Evolutionary conservation across 768 basidiomycete genomes (phyloP).

Genomic region (Peribolospora kevripleyi): DNA sequence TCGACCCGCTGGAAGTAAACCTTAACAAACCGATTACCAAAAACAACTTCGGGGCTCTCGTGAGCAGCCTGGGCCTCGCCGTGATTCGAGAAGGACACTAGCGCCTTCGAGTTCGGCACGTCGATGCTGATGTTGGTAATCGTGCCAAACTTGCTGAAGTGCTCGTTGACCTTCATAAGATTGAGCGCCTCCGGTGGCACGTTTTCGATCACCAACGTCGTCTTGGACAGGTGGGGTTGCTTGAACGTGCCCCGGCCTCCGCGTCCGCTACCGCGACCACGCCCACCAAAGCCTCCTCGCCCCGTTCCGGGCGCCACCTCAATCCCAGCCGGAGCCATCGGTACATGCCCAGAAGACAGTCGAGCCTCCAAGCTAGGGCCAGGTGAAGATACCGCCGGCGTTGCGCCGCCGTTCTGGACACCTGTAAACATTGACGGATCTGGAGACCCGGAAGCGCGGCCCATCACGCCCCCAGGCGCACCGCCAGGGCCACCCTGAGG

Average conservation of each 20-base stretch:
- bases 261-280: slow-evolving; percentile 20
- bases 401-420: too few species aligned
- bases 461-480: too few species aligned
- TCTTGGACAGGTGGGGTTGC: slow-evolving; percentile 25
- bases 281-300: slow-evolving; percentile 22
- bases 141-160: slow-evolving; percentile 79
- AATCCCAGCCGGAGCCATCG: background rate
- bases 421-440: too few species aligned
- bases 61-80: slow-evolving; percentile 67
- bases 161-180: slow-evolving; percentile 50
- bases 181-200: slow-evolving; percentile 65
- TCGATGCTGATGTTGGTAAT: slow-evolving; percentile 85
- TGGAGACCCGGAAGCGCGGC: too few species aligned
- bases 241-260: slow-evolving; percentile 26
- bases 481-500: too few species aligned
- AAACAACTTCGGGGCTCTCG: slow-evolving; percentile 85
- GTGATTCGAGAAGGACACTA: slow-evolving; percentile 66
- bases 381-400: background rate
- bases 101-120: slow-evolving; percentile 41
- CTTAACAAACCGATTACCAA: slow-evolving; percentile 81
- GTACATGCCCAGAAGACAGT: background rate
- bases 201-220: slow-evolving; percentile 78
- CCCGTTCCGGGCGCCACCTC: slow-evolving; percentile 10
- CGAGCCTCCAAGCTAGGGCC: background rate
- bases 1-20: slow-evolving; percentile 85